phyloP scores from a whole-genome alignment of 495 filamentous ascomycete genomes.

The Tetracladium setigerum region DNA sequence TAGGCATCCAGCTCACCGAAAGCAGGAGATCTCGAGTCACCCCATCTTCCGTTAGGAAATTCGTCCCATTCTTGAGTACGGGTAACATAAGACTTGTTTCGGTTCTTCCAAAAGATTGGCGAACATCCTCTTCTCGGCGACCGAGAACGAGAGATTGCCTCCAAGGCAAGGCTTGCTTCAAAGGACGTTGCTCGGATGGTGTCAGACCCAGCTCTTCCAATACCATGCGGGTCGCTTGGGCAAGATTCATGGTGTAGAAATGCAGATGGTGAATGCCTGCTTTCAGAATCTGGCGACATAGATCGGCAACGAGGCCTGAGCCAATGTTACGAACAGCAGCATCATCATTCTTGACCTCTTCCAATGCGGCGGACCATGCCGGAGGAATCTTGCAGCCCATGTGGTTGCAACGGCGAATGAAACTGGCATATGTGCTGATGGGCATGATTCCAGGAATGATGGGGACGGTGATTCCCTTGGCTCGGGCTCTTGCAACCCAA shows the following conservation, averaged over 20 bases:
- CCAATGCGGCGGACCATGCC: constrained; percentile 71
- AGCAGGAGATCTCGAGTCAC: constrained; percentile 91
- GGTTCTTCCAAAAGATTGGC: constrained; percentile 98
- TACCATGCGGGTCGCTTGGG: constrained; percentile 87
- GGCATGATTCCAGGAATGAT: constrained; percentile 99
- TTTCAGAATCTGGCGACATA: constrained; percentile 78
- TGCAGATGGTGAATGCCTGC: constrained; percentile 84
- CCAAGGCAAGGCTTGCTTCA: constrained; percentile 86
- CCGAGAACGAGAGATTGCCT: constrained; percentile 85
- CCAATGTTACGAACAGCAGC: constrained; percentile 85
- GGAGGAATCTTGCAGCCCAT: constrained; percentile 77
- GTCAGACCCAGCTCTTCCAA: constrained; percentile 79
- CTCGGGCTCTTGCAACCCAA: constrained; percentile 82
- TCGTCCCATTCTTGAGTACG: constrained; percentile 99
- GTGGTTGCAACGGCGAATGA: constrained; percentile 82
- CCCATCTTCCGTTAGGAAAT: constrained; percentile 98
- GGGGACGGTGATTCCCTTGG: constrained; percentile 76
- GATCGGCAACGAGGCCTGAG: constrained; percentile 79
- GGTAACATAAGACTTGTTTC: constrained; percentile 88
- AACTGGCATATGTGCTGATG: constrained; percentile 89
- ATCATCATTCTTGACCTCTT: constrained; percentile 96
- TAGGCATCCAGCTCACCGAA: constrained; percentile 97
- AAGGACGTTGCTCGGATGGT: constrained; percentile 65
- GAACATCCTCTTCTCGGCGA: constrained; percentile 87
- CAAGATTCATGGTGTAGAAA: constrained; percentile 99